Percentiles rank a stretch among this genome's conserved stretches.
phyloP scores from a whole-genome alignment of 1,284 basidiomycete species.

The Fomitopsis pinicola region DNA sequence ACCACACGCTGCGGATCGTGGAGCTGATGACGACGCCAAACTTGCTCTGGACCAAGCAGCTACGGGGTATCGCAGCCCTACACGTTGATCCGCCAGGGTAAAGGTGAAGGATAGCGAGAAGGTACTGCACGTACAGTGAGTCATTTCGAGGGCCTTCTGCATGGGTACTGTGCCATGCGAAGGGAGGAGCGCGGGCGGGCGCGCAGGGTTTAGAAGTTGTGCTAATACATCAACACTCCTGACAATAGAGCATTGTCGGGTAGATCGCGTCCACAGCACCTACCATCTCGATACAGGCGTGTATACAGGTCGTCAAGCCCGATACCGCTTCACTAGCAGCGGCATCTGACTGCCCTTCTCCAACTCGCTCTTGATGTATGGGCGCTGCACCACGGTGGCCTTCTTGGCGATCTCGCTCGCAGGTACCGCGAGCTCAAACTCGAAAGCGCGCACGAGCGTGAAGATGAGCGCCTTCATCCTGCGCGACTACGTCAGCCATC shows the following conservation, averaged over 20 bases:
- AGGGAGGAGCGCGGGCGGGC: not conserved
- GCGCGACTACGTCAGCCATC: not conserved
- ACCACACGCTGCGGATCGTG: too few relatives aligned
- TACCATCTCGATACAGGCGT: too few relatives aligned
- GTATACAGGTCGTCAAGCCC: not conserved
- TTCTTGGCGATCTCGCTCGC: slow-evolving; percentile 19
- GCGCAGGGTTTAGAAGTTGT: not conserved
- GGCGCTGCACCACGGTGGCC: slow-evolving; percentile 16
- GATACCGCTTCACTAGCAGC: slow-evolving; percentile 12
- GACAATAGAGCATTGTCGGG: not conserved
- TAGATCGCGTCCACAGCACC: not conserved
- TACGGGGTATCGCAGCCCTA: not conserved
- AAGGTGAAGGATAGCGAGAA: not conserved
- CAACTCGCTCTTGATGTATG: slow-evolving; percentile 8
- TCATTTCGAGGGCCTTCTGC: not conserved
- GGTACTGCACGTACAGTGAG: not conserved
- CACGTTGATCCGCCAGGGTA: not conserved
- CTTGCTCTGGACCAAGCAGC: too few relatives aligned
- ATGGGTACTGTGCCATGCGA: not conserved
- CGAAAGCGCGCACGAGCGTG: slow-evolving; percentile 53
- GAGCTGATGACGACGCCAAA: too few relatives aligned
- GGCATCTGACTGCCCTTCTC: slow-evolving; percentile 17
- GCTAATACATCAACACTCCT: not conserved
- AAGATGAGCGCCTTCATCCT: slow-evolving; percentile 53
- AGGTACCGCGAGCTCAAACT: slow-evolving; percentile 48